phyloP scores from a whole-genome alignment of 2,329 filamentous ascomycete genomes.

The Dactylellina parvicollis region DNA sequence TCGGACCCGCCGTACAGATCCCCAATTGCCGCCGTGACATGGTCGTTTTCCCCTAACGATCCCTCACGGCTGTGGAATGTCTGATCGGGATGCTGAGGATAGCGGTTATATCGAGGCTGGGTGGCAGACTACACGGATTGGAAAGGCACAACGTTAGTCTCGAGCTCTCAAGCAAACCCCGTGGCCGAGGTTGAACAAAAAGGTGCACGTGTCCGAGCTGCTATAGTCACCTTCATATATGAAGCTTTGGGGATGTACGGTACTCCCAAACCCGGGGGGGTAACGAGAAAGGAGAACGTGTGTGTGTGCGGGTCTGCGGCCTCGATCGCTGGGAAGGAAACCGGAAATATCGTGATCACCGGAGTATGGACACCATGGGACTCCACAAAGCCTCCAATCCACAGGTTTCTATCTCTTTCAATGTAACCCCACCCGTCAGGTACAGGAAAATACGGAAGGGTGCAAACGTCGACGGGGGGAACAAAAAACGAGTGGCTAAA shows the following conservation, averaged over 20 bases:
- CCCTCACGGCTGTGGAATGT: constrained; percentile 47
- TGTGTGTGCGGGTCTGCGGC: constrained; percentile 15
- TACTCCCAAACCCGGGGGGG: constrained; percentile 50
- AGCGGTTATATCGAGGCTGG: constrained; percentile 58
- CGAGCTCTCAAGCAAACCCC: constrained; percentile 2
- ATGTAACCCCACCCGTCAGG: constrained; percentile 36
- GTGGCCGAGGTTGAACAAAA: background rate
- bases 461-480: constrained; percentile 4
- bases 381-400: constrained; percentile 43
- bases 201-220: constrained; percentile 1
- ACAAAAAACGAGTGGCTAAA: constrained; percentile 12
- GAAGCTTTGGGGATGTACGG: constrained; percentile 53
- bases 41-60: constrained; percentile 86
- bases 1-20: constrained; percentile 78
- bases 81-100: constrained; percentile 56
- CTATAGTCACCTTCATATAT: constrained; percentile 52
- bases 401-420: constrained; percentile 10
- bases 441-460: constrained; percentile 10
- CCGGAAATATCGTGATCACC: constrained; percentile 30
- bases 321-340: constrained; percentile 18
- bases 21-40: constrained; percentile 93
- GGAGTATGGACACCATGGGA: constrained; percentile 48
- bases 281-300: no score
- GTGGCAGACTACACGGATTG: constrained; percentile 56
- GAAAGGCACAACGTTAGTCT: background rate